phyloP scores from a whole-genome alignment of 352 stramenopile genomes.

The Pythium grandisporangium region DNA sequence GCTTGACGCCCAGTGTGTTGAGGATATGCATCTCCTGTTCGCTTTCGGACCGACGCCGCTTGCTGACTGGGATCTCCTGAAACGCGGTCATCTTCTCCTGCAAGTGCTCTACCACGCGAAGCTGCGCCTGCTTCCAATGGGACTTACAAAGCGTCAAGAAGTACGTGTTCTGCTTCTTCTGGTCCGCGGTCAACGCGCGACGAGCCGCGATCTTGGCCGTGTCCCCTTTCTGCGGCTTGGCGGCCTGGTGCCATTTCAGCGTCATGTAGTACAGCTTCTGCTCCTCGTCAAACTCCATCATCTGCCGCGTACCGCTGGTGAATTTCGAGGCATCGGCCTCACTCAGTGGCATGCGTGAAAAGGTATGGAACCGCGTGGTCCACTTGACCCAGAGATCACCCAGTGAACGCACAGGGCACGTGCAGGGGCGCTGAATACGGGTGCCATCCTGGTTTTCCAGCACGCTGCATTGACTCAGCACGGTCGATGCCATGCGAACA shows the following conservation, averaged over 20 bases:
- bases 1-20: conserved; percentile 50
- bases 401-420: conserved; percentile 63
- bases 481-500: conserved; percentile 48
- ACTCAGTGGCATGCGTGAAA: conserved; percentile 45
- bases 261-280: conserved; percentile 62
- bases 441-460: conserved; percentile 42
- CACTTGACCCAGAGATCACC: conserved; percentile 77
- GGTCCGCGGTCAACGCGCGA: conserved; percentile 44
- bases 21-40: conserved; percentile 56
- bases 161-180: conserved; percentile 73
- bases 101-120: conserved; percentile 64
- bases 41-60: conserved; percentile 10
- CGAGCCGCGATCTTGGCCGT: conserved; percentile 78
- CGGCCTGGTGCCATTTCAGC: conserved; percentile 77
- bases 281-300: conserved; percentile 69
- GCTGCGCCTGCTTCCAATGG: conserved; percentile 64
- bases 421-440: conserved; percentile 58
- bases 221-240: conserved; percentile 76
- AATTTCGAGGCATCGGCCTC: conserved; percentile 57
- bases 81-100: conserved; percentile 41
- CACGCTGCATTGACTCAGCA: conserved; percentile 66
- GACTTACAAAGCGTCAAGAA: conserved; percentile 68
- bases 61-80: conserved; percentile 9
- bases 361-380: conserved; percentile 72
- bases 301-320: conserved; percentile 63